phyloP scores from a whole-genome alignment of 495 filamentous ascomycete species.

The Penicillium lividum region DNA sequence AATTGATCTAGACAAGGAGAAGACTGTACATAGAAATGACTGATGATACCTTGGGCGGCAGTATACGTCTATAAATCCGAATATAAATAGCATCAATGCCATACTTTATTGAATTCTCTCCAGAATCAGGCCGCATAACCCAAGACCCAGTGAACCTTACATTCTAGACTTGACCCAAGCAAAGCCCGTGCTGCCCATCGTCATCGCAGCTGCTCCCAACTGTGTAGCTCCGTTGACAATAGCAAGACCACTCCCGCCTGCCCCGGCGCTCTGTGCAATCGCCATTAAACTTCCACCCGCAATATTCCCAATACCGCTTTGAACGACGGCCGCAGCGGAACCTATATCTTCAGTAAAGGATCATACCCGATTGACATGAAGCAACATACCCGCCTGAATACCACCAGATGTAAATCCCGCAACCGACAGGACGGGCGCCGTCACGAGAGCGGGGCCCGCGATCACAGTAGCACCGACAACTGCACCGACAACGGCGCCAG shows the following conservation, averaged over 20 bases:
- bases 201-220: conserved; percentile 13
- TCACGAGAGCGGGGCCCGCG: conserved; percentile 14
- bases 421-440: conserved; percentile 15
- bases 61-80: background rate
- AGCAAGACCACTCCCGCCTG: conserved; percentile 20
- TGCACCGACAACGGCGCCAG: conserved; percentile 14
- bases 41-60: conserved; percentile 3
- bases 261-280: conserved; percentile 22
- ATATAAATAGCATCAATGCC: background rate
- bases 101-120: background rate
- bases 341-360: conserved; percentile 1
- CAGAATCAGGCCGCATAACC: too few species aligned
- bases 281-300: conserved; percentile 17
- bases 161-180: conserved; percentile 6
- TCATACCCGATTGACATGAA: too few species aligned
- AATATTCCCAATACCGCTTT: conserved; percentile 19
- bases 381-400: conserved; percentile 21
- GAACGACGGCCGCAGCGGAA: conserved; percentile 1
- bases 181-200: conserved; percentile 1
- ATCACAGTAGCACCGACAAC: conserved; percentile 10
- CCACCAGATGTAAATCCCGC: conserved; percentile 16
- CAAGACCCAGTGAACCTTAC: too few species aligned
- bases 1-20: background rate
- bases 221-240: conserved; percentile 20
- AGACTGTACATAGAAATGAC: conserved; percentile 8